Evolutionary conservation across 75 land plant genomes (phyloP).

Genomic region (Isoetes taiwanensis): DNA sequence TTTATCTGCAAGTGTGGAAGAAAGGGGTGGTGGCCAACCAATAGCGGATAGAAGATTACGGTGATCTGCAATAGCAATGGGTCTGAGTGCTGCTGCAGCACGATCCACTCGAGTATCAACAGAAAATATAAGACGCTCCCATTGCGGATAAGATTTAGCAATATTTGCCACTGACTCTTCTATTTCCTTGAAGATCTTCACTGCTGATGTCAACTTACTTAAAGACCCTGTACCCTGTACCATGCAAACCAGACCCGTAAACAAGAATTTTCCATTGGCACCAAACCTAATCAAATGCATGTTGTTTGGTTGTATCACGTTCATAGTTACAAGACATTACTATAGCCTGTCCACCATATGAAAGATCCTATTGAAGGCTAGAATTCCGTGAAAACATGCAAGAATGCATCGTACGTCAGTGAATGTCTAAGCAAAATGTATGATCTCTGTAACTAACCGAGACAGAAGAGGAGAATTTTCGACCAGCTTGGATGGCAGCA

Average conservation of each 20-base stretch:
- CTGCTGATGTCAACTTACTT: constrained; percentile 23
- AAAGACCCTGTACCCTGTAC: neutral
- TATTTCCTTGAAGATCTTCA: constrained; percentile 33
- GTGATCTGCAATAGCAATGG: constrained; percentile 79
- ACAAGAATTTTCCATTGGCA: neutral
- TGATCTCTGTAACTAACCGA: too few relatives aligned
- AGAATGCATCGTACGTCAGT: too few relatives aligned
- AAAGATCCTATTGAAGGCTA: neutral
- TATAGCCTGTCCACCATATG: neutral
- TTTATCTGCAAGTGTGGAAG: constrained; percentile 19
- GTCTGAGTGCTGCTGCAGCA: constrained; percentile 70
- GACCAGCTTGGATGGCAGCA: too few relatives aligned
- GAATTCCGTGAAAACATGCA: neutral
- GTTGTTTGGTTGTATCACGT: neutral
- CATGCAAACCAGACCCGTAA: neutral
- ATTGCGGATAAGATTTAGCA: constrained; percentile 45
- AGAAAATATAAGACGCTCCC: constrained; percentile 57
- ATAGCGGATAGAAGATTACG: constrained; percentile 54
- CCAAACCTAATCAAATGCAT: neutral
- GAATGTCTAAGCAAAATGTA: too few relatives aligned
- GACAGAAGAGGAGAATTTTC: too few relatives aligned
- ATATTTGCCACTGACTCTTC: constrained; percentile 50
- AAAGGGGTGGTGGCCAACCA: constrained; percentile 97
- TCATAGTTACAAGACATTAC: neutral
- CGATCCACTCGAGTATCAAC: constrained; percentile 86